These are phyloP conservation scores for Cercospora brassicicola DNA, from an alignment of 2,329 filamentous ascomycete genomes.

Conservation along the genomic window DNA sequence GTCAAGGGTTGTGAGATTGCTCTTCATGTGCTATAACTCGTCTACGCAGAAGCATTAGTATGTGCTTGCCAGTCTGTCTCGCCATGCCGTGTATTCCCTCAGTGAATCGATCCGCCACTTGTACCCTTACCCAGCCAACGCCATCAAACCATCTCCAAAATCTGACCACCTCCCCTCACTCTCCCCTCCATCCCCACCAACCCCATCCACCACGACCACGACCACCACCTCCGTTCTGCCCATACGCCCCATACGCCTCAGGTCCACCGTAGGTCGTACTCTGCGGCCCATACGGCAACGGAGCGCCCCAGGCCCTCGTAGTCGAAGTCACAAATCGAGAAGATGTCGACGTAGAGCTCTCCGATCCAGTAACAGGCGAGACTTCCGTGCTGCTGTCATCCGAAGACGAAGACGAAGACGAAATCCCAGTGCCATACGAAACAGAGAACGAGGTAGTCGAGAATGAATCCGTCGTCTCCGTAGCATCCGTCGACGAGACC, in stretches of 20 bases:
- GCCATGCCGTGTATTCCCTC: no score
- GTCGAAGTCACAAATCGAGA: conserved; percentile 5
- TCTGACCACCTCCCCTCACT: not conserved
- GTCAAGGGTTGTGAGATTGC: no score
- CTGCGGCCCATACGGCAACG: not conserved
- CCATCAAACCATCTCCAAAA: not conserved
- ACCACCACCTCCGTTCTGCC: not conserved
- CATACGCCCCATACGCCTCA: not conserved
- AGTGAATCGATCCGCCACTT: no score
- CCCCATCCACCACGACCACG: not conserved
- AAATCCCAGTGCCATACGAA: not conserved
- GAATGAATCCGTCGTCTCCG: not conserved
- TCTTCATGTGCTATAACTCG: no score
- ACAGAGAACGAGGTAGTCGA: not conserved
- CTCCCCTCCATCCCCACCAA: not conserved
- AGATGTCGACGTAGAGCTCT: not conserved
- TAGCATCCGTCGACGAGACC: not conserved
- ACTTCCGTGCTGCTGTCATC: conserved; percentile 11
- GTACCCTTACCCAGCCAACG: not conserved
- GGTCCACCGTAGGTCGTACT: conserved; percentile 4
- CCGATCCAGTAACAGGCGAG: conserved; percentile 8
- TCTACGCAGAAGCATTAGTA: no score
- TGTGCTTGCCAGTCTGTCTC: no score
- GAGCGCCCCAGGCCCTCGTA: not conserved
- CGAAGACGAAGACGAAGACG: not conserved